Conservation (phyloP, 345 rosid species). For the Erysimum cheiranthoides region DNA sequence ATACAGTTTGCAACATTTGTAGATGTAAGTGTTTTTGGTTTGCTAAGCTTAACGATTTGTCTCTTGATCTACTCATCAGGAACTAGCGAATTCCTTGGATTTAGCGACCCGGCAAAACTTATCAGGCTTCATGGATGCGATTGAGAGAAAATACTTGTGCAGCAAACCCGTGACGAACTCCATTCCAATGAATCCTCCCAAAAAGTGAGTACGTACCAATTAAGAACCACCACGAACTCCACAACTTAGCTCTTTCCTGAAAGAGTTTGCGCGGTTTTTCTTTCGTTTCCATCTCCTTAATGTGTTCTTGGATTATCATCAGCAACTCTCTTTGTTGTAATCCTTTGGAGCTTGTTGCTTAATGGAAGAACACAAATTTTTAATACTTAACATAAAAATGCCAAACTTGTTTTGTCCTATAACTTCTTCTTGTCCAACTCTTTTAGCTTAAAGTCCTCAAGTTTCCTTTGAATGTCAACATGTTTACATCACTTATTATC, state of each 20-base stretch:
- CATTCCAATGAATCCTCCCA: conserved; percentile 30
- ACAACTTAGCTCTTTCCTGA: neutral
- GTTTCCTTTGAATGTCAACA: too few relatives aligned
- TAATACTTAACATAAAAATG: too few relatives aligned
- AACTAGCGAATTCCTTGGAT: conserved; percentile 41
- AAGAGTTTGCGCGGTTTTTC: neutral
- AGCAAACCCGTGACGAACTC: neutral
- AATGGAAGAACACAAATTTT: too few relatives aligned
- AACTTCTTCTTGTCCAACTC: too few relatives aligned
- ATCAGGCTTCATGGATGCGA: conserved; percentile 35
- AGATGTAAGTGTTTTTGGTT: neutral
- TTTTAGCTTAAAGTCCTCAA: too few relatives aligned
- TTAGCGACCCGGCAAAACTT: conserved; percentile 37
- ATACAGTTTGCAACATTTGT: neutral
- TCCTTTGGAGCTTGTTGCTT: too few relatives aligned
- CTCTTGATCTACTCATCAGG: conserved; percentile 25
- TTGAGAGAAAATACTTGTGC: conserved; percentile 43
- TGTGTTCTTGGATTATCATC: too few relatives aligned
- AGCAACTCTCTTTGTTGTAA: too few relatives aligned
- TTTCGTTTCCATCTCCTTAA: too few relatives aligned
- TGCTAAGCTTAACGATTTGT: neutral
- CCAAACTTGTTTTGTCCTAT: too few relatives aligned
- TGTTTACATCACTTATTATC: too few relatives aligned
- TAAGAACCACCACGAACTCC: conserved; percentile 21
- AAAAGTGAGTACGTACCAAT: conserved; percentile 21